Percentiles rank a stretch among this genome's conserved stretches.
Conservation (phyloP, 441 rosid species). For the Lepidium campestre region DNA sequence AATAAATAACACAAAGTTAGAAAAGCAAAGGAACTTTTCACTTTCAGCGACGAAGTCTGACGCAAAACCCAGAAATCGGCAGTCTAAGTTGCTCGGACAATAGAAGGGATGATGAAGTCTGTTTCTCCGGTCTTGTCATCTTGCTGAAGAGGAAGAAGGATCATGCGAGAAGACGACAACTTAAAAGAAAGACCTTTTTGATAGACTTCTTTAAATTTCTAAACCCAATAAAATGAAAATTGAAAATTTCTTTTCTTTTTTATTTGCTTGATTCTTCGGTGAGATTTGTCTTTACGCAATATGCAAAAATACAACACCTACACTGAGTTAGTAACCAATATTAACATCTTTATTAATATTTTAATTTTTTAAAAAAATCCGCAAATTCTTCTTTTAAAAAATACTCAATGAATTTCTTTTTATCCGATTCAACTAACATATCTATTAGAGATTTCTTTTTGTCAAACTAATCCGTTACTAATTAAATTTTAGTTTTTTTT, state of each 20-base stretch:
- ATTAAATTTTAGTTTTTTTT: too few species aligned
- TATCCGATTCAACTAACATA: too few species aligned
- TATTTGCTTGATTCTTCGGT: constrained; percentile 8
- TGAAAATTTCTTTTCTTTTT: not conserved
- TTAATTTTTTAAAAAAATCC: not conserved
- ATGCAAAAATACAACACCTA: constrained; percentile 8
- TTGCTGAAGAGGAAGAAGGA: constrained; percentile 23
- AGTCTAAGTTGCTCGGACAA: constrained; percentile 5
- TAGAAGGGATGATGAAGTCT: not conserved
- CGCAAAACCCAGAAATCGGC: constrained; percentile 7
- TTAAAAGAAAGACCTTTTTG: constrained; percentile 35
- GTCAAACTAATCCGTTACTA: too few species aligned
- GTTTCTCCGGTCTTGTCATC: constrained; percentile 14
- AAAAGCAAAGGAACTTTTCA: constrained; percentile 10
- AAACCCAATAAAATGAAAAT: not conserved
- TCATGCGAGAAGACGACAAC: constrained; percentile 40
- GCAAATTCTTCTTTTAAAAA: not conserved
- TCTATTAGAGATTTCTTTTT: too few species aligned
- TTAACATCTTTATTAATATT: not conserved
- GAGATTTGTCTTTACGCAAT: constrained; percentile 18
- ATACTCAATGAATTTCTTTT: not conserved
- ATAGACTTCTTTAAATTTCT: not conserved
- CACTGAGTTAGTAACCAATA: constrained; percentile 26
- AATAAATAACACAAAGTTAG: not conserved
- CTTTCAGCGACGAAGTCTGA: not conserved